Evolutionary conservation across 2,329 filamentous ascomycete species (phyloP).

Genomic region (Scopulariopsis brevicaulis): DNA sequence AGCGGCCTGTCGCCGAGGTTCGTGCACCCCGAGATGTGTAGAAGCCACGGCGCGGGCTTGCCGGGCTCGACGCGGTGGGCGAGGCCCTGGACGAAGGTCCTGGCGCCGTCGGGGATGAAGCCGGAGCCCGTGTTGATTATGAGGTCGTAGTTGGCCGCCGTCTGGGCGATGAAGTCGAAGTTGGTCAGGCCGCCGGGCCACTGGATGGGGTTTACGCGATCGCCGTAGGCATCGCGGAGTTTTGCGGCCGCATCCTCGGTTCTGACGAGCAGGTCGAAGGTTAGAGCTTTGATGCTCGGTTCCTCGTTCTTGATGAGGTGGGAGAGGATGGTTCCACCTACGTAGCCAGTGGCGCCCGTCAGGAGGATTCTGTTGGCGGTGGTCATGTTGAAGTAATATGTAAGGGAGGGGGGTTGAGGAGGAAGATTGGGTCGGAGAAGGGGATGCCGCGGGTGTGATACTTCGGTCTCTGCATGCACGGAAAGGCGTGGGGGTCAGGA

Average conservation of each 20-base stretch:
- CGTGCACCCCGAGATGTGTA: constrained; percentile 7
- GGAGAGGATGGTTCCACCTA: constrained; percentile 8
- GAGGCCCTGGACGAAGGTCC: constrained; percentile 5
- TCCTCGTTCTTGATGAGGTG: constrained; percentile 6
- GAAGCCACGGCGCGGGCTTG: constrained; percentile 4
- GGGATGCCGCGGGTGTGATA: neutral
- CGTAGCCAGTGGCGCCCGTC: constrained; percentile 9
- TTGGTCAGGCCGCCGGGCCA: constrained; percentile 6
- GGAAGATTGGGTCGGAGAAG: too few relatives aligned
- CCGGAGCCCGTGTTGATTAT: constrained; percentile 7
- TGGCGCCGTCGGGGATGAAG: constrained; percentile 6
- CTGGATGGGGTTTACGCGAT: constrained; percentile 6
- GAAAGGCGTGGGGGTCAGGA: too few relatives aligned
- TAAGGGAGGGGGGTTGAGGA: neutral
- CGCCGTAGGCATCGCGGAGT: constrained; percentile 6
- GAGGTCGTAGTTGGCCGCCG: constrained; percentile 7
- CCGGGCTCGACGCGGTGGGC: constrained; percentile 1
- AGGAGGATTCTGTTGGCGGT: constrained; percentile 6
- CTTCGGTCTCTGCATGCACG: neutral
- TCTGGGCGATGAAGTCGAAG: constrained; percentile 4
- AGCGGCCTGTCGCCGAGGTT: constrained; percentile 7
- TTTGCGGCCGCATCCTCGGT: constrained; percentile 5
- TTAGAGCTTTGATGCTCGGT: constrained; percentile 3
- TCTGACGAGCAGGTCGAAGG: constrained; percentile 6
- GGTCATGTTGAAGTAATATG: neutral